Evolutionary conservation across 371 early-diverging fungal species (phyloP).

Genomic region (Syncephalastrum sp.): DNA sequence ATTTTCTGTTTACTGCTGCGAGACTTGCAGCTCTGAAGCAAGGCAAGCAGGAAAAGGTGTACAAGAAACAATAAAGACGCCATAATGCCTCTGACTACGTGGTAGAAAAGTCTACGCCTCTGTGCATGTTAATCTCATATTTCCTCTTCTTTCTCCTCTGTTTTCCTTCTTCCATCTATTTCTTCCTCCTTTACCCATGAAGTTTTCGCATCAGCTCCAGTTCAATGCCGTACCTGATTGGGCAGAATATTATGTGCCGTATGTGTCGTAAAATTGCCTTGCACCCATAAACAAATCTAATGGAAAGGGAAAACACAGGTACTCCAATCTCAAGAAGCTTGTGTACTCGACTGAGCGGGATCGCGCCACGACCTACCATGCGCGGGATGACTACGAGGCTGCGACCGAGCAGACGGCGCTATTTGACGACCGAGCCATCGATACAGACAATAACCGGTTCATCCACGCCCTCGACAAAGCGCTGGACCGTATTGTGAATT

Average conservation of each 20-base stretch:
- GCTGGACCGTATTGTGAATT: constrained; percentile 73
- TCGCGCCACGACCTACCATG: constrained; percentile 39
- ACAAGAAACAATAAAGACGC: constrained; percentile 34
- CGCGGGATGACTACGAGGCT: constrained; percentile 24
- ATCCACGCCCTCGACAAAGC: constrained; percentile 76
- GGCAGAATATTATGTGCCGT: constrained; percentile 80
- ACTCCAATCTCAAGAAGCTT: constrained; percentile 87
- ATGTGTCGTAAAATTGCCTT: constrained; percentile 15
- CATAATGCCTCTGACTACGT: neutral
- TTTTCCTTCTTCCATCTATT: neutral
- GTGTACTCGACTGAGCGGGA: constrained; percentile 89
- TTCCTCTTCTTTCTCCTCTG: constrained; percentile 1
- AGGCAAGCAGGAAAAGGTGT: constrained; percentile 67
- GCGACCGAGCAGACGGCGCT: constrained; percentile 45
- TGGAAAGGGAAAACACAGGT: constrained; percentile 21
- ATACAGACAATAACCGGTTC: constrained; percentile 57
- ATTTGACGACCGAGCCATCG: constrained; percentile 20
- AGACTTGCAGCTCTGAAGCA: constrained; percentile 45
- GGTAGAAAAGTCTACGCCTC: neutral
- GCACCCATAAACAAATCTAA: no score
- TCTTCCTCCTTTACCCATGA: constrained; percentile 11
- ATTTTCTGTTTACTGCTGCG: constrained; percentile 1
- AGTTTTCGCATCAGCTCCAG: constrained; percentile 76
- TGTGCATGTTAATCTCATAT: neutral
- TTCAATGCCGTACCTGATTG: constrained; percentile 92